Base-by-base conservation (phyloP, 305 asterid species). In the Ilex paraguariensis region DNA sequence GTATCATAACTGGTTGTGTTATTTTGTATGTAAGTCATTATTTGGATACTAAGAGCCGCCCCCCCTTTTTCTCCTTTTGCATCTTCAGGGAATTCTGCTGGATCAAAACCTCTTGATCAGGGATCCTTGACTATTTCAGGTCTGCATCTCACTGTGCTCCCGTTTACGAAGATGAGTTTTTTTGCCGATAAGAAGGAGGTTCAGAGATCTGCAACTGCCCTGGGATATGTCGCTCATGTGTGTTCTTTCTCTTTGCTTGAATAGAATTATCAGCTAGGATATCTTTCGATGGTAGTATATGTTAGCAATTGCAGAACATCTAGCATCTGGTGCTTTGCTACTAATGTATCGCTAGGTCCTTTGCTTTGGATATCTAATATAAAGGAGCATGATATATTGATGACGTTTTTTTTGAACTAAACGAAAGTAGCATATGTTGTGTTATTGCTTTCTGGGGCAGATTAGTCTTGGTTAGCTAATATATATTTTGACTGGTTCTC, bases 181-280 rank as follows among this genome's bases (percentile, higher is more conserved):
- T 93, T 93, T 85, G 82, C 96, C 72, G 97, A 93, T 83, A 93
- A 93, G 84, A 86, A 87, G 88, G 99, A 87, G 81, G 80, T 84
- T 75, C 96, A 87, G 82, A 85, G 88, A 66, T 86, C 99, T 62
- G 91, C 97, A 55, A 85, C 97, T 53, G 97, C 99, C 67, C 82
- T 93, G 72, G 99, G 97, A 81, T 87, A 84, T 78, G 90, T 90
- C 53, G 95, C 99, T 33, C 97, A 93, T 66, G 97, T 93, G 75
- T 72, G 96, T 77, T 72, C 73, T 66, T 75, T 71, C 73, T 69
- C 78, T 70, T 76, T 45, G 59, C 57, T 39, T 17, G 21, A 48
- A 49, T 67, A 44, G 31, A 48, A 42, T 64, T 57, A 68, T 50
- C 63, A 31, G 65, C 59, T 70, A 46, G 13, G 49, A 36, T 64